These are phyloP conservation scores for Zymoseptoria passerinii DNA, from an alignment of 2,329 filamentous ascomycete species.

Conservation along the genomic window DNA sequence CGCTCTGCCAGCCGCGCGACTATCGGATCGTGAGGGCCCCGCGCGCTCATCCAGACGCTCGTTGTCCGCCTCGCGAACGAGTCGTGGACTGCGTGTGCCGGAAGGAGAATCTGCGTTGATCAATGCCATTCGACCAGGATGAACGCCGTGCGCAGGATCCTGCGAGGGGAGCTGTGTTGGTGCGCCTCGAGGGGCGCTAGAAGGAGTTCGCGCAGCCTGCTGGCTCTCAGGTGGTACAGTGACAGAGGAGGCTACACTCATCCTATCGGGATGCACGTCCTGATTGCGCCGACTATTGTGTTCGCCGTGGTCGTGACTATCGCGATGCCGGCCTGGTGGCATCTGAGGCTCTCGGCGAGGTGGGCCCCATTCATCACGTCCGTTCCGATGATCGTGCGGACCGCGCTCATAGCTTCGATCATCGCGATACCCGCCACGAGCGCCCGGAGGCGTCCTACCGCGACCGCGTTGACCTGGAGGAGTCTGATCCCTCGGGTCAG, in stretches of 20 bases:
- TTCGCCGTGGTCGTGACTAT: constrained; percentile 10
- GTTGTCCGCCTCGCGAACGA: constrained; percentile 21
- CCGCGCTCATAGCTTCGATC: constrained; percentile 12
- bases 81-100: constrained; percentile 2
- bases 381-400: constrained; percentile 6
- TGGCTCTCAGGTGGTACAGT: constrained; percentile 9
- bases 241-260: constrained; percentile 13
- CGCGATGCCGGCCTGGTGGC: constrained; percentile 7
- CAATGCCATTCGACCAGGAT: constrained; percentile 37
- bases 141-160: constrained; percentile 23
- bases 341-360: constrained; percentile 11
- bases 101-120: constrained; percentile 25
- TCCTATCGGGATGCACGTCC: constrained; percentile 12
- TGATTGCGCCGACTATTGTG: constrained; percentile 8
- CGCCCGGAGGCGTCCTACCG: constrained; percentile 29
- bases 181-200: neutral
- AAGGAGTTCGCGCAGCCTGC: constrained; percentile 2
- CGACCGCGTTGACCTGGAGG: constrained; percentile 29
- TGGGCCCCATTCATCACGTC: constrained; percentile 12
- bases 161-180: constrained; percentile 4
- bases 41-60: constrained; percentile 14
- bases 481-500: constrained; percentile 34
- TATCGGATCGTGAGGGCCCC: constrained; percentile 16
- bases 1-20: constrained; percentile 28
- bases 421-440: constrained; percentile 12